phyloP scores from a whole-genome alignment of 495 filamentous ascomycete species.

The Letharia columbiana region DNA sequence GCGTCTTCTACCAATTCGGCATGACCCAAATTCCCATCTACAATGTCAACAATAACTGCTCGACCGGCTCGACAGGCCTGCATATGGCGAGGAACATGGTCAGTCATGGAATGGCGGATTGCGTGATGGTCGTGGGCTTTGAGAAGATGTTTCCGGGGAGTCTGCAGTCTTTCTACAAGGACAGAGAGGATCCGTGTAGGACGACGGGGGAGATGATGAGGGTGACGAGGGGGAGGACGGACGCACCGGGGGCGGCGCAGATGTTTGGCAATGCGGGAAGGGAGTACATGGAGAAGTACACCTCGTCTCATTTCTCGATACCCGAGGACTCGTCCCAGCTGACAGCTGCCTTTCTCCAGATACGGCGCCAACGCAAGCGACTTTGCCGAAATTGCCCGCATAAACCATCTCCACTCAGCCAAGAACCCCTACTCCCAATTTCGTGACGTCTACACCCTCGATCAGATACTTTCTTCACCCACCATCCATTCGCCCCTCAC shows the following conservation, averaged over 20 bases:
- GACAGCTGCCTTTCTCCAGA: slow-evolving; percentile 35
- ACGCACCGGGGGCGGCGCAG: slow-evolving; percentile 79
- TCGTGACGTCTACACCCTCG: slow-evolving; percentile 78
- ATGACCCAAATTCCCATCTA: slow-evolving; percentile 93
- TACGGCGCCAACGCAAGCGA: slow-evolving; percentile 78
- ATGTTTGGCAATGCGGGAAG: slow-evolving; percentile 92
- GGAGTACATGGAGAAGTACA: slow-evolving; percentile 92
- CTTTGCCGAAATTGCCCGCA: slow-evolving; percentile 90
- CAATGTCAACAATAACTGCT: slow-evolving; percentile 98
- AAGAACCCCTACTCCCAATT: slow-evolving; percentile 98
- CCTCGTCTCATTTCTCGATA: slow-evolving; percentile 9
- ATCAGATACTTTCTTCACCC: slow-evolving; percentile 69
- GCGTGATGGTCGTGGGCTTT: slow-evolving; percentile 84
- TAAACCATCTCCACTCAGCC: slow-evolving; percentile 86
- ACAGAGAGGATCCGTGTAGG: slow-evolving; percentile 67
- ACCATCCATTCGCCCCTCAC: slow-evolving; percentile 77
- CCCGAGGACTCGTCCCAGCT: not conserved
- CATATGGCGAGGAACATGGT: slow-evolving; percentile 78
- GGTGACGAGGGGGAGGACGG: slow-evolving; percentile 66
- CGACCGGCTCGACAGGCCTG: slow-evolving; percentile 82
- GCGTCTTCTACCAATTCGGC: slow-evolving; percentile 98
- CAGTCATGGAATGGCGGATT: slow-evolving; percentile 69
- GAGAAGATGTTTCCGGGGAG: slow-evolving; percentile 97
- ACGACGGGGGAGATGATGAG: slow-evolving; percentile 71
- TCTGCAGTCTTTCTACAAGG: slow-evolving; percentile 69